Base-by-base conservation (phyloP, 352 stramenopile genomes). In the Pythium pectinolyticum region DNA sequence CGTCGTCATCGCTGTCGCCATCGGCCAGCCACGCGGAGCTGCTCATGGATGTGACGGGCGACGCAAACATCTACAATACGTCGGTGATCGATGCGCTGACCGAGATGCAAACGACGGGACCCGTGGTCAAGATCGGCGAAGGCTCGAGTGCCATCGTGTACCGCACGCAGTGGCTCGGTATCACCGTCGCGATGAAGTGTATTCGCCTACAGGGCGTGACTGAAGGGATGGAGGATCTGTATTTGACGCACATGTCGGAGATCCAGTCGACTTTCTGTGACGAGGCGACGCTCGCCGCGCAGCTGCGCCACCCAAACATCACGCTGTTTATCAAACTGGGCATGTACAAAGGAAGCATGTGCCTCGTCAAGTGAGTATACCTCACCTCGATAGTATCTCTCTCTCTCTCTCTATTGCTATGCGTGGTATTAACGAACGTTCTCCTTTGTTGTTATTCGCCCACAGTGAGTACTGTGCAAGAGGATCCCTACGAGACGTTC, bases 181-280 rank as follows among this genome's bases (percentile, higher is more conserved):
- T 88, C 63, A 77, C 88, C 37, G 80, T 89, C 14, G 80, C 80
- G 10, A 84, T 89, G 74, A 89, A 89, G 66, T 68, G 88, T 6
- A 84, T 89, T 39, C 86, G 86, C 62, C 71, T 88, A 10, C 80
- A 78, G 1, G 80, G 82, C 24, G 72, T 78, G 87, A 57, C 63
- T 17, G 80, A 72, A 9, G 40, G 60, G 46, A 73, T 86, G 54
- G 57, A 63, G 2, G 77, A 89, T 28, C 64, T 89, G 7, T 88
- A 88, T 45, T 78, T 81, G 39, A 89, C 80, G 11, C 82, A 88
- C 43, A 89, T 89, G 35, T 70, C 88, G 49, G 77, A 88, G 54
- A 83, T 78, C 1, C 74, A 89, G 50, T 68, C 79, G 17, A 75
- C 78, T 12, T 89, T 89, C 27, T 73, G 88, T 24, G 78, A 83